phyloP scores from a whole-genome alignment of 164 flowering plant species.

The Berberis thunbergii region DNA sequence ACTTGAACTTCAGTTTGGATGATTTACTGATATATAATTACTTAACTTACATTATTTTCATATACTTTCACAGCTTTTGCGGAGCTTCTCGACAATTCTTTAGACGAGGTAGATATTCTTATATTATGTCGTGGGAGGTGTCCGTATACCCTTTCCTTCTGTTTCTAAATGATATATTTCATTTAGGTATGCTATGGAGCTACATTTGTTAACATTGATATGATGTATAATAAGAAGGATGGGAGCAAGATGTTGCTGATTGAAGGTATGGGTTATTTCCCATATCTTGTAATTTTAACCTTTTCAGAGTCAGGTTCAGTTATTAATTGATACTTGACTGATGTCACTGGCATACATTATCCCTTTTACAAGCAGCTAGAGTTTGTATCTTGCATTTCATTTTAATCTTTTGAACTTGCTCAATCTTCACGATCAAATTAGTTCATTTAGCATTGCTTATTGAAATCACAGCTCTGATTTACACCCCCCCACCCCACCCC shows the following conservation, averaged over 20 bases:
- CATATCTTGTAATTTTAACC: neutral
- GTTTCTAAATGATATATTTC: neutral
- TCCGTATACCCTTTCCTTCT: neutral
- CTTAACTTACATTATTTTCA: neutral
- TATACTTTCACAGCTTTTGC: constrained; percentile 70
- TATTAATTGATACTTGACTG: too few species aligned
- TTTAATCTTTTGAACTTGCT: too few species aligned
- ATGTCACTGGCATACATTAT: too few species aligned
- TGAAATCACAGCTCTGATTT: too few species aligned
- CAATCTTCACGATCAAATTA: too few species aligned
- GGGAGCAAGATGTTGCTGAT: constrained; percentile 59
- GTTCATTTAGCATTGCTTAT: too few species aligned
- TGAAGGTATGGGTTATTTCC: constrained; percentile 49
- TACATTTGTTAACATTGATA: constrained; percentile 61
- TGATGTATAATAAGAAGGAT: constrained; percentile 57
- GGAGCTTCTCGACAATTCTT: constrained; percentile 90
- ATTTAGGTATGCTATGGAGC: constrained; percentile 71
- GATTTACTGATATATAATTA: too few species aligned
- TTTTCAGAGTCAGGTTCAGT: too few species aligned
- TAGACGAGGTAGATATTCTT: constrained; percentile 68
- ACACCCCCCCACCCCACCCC: too few species aligned
- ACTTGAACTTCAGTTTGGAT: too few species aligned
- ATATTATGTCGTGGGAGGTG: neutral
- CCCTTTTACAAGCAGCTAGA: too few species aligned
- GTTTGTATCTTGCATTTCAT: too few species aligned